Conservation (phyloP, 768 basidiomycete genomes). For the Agaricus bisporus region DNA sequence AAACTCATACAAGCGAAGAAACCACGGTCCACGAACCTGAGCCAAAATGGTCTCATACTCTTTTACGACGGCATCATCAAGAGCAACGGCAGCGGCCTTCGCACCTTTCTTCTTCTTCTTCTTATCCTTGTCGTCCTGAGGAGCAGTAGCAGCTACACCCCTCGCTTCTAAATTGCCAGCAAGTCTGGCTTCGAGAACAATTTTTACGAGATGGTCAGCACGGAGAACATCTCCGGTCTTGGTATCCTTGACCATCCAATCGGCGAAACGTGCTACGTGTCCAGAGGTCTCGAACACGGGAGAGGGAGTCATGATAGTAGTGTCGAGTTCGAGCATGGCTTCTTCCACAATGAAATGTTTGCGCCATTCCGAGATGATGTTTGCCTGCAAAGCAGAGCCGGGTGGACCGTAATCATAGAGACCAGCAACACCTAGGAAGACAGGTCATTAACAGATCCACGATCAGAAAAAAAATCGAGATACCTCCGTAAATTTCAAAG, state of each 20-base stretch:
- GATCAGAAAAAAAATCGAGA: conserved; percentile 3
- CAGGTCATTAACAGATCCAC: conserved; percentile 6
- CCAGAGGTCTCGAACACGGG: conserved; percentile 95
- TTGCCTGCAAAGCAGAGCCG: conserved; percentile 91
- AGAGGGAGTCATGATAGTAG: conserved; percentile 94
- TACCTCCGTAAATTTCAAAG: conserved; percentile 98
- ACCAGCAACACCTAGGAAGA: conserved; percentile 78
- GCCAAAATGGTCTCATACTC: conserved; percentile 83
- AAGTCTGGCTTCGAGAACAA: conserved; percentile 83
- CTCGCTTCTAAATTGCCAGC: conserved; percentile 90
- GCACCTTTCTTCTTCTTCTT: conserved; percentile 76
- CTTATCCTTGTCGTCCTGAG: conserved; percentile 56
- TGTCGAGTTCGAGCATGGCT: conserved; percentile 97
- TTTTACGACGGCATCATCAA: conserved; percentile 65
- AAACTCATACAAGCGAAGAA: conserved; percentile 2
- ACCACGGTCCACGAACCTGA: conserved; percentile 54
- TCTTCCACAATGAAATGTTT: conserved; percentile 98
- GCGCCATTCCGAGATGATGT: conserved; percentile 95
- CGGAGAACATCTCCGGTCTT: conserved; percentile 96
- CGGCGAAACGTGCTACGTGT: conserved; percentile 96
- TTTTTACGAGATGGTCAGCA: conserved; percentile 94
- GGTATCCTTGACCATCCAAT: conserved; percentile 98
- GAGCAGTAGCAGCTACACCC: conserved; percentile 56
- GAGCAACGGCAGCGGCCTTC: conserved; percentile 62
- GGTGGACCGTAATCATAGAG: conserved; percentile 98